Base-by-base conservation (phyloP, 495 filamentous ascomycete species). In the Aspergillus campestris region DNA sequence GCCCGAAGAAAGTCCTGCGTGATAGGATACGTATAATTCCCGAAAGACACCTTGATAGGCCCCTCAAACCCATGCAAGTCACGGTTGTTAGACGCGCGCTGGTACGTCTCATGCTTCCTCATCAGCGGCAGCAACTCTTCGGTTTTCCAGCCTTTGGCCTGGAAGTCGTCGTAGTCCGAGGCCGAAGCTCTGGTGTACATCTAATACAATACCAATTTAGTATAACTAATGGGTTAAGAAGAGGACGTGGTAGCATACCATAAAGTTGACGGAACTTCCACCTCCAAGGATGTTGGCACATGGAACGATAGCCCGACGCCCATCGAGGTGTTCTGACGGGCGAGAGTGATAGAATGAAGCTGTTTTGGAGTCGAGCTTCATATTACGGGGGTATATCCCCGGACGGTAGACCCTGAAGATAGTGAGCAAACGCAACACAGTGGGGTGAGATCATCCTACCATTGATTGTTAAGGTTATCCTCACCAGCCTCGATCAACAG, bases 131-230 rank as follows among this genome's bases (percentile, higher is more conserved):
- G 61, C 9, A 89, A 69, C 47, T 89, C 83, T 53, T 89, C 77
- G 8, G 86, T 87, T 6, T 74, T 80, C 86, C 86, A 91, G 12
- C 86, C 85, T 49, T 88, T 80, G 14, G 84, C 77, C 48, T 87
- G 80, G 59, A 87, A 92, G 60, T 89, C 86, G 58, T 92, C 87
- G 48, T 89, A 90, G 60, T 89, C 87, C 0, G 82, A 86, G 10
- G 83, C 83, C 4, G 80, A 84, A n/a, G 85, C 85, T 42, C 85
- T 71, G 34, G 86, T 89, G 68, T 89, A 91, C 85, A 89, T 91
- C 83, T 84, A 35, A 1, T 31, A 29, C 13, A 1, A 12, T 24
- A 18, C n/a, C n/a, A n/a, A n/a, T n/a, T 39, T 31, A 30, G 27
- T 11, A 35, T 14, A 47, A 31, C 9, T n/a, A 0, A 27, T 57